A percentile compares a stretch with the other conserved stretches of the same genome.
These are phyloP conservation scores for Byssoonygena ceratinophila DNA, from an alignment of 2,329 filamentous ascomycete genomes.

Conservation along the genomic window DNA sequence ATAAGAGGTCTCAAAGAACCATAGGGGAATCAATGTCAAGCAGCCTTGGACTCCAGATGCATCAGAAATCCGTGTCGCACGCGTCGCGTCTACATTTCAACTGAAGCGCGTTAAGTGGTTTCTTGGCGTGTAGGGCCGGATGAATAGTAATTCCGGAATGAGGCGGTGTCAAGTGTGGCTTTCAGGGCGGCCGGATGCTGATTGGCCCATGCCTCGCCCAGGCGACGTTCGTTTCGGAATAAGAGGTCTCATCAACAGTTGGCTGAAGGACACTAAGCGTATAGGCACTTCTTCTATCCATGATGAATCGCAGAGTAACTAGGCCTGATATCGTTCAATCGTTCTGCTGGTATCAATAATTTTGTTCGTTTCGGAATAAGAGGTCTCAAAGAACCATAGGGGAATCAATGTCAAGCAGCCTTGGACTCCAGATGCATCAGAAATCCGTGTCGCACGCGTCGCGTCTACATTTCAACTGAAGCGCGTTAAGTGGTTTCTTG, in stretches of 20 bases:
- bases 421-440: not conserved
- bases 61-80: conserved; percentile 16
- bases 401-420: too few relatives aligned
- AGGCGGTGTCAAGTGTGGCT: conserved; percentile 7
- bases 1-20: too few relatives aligned
- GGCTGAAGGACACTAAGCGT: conserved; percentile 69
- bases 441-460: conserved; percentile 24
- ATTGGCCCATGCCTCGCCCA: not conserved
- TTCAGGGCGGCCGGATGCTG: not conserved
- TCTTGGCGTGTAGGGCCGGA: conserved; percentile 15
- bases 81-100: conserved; percentile 20
- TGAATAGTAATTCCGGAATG: not conserved
- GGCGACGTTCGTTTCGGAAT: too few relatives aligned
- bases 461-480: conserved; percentile 4
- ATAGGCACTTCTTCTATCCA: conserved; percentile 85
- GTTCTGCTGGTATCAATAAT: too few relatives aligned
- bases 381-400: too few relatives aligned
- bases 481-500: conserved; percentile 34
- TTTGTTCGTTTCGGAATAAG: too few relatives aligned
- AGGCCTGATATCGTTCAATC: not conserved
- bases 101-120: conserved; percentile 33
- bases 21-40: too few relatives aligned
- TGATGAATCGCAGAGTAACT: conserved; percentile 27
- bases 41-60: too few relatives aligned
- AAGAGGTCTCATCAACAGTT: conserved; percentile 52